Base-by-base conservation (phyloP, 805 yeast species). In the Pichia paraexigua region DNA sequence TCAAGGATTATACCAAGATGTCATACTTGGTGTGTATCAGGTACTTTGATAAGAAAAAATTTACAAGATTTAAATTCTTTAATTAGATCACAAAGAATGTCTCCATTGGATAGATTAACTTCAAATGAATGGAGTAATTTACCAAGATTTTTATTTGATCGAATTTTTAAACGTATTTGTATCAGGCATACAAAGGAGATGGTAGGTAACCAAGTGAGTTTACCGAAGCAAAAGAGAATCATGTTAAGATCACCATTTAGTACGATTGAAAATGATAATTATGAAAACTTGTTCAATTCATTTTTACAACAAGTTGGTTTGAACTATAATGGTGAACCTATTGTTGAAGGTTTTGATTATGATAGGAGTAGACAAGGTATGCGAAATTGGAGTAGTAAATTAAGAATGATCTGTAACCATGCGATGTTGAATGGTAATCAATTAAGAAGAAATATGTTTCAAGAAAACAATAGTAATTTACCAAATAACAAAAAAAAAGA, bases 1-100 rank as follows among this genome's bases (percentile, higher is more conserved):
- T 89, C 96, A 0, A 73, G 86, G 2, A 69, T 87, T 39, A 78
- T 94, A 25, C 92, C 96, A 5, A 73, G 96, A 48, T 78, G 80
- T 45, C 97, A 94, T 68, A 82, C 96, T 0, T 94, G 98, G 98
- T 97, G 96, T 17, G 97, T 91, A 0, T 87, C 96, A 1, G 99
- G 99, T 8, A 94, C 99, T 0, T 95, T 97, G 0, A 84, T 90
- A 17, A 81, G 83, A 56, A 78, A 77, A 55, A 75, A 79, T 41
- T 67, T 86, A 42, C 64, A 73, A 32, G 97, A 92, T 65, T 71
- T 91, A 46, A 80, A 77, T 43, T 85, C 95, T 0, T 73, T 89
- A 6, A 63, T 91, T 35, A 75, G 79, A 15, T 92, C 88, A 60
- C 65, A 90, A 53, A 73, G 83, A 55, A 63, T 80, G 17, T 70